Evolutionary conservation across 495 filamentous ascomycete species (phyloP).

Genomic region (Aspergillus hancockii): DNA sequence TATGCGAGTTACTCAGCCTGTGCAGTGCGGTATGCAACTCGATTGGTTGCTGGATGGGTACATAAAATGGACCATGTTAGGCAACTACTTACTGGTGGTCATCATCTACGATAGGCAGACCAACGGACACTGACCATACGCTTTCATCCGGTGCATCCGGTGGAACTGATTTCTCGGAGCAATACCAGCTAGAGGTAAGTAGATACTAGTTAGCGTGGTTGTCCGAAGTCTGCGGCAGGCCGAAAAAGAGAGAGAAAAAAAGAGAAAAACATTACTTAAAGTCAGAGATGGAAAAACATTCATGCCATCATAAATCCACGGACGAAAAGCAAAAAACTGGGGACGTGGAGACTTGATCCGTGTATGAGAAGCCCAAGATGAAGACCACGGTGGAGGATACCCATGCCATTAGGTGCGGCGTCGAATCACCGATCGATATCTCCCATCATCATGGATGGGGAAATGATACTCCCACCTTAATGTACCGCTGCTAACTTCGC

Average conservation of each 20-base stretch:
- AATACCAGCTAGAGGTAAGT: not conserved
- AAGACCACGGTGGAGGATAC: constrained; percentile 1
- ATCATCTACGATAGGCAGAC: not conserved
- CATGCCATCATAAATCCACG: not conserved
- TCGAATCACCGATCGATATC: not conserved
- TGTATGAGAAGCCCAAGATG: not conserved
- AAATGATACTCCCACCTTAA: not conserved
- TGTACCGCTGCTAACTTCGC: not conserved
- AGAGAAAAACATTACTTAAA: not conserved
- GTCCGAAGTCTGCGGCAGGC: not conserved
- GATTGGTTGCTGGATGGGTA: not conserved
- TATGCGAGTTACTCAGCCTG: not conserved
- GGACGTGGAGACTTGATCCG: not conserved
- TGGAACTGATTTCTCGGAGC: constrained; percentile 1
- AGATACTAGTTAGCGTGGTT: not conserved
- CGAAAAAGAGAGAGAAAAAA: not conserved
- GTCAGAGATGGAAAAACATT: not conserved
- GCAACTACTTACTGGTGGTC: not conserved
- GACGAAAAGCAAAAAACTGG: not conserved
- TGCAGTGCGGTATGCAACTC: not conserved
- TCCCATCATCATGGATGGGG: not conserved
- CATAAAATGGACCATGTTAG: not conserved
- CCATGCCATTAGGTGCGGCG: constrained; percentile 1
- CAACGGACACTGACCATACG: constrained; percentile 1
- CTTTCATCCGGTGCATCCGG: not conserved